Evolutionary conservation across 345 rosid genomes (phyloP), one percentile per base, ranked within the genome.

Genomic region (Hibiscus trionum): DNA sequence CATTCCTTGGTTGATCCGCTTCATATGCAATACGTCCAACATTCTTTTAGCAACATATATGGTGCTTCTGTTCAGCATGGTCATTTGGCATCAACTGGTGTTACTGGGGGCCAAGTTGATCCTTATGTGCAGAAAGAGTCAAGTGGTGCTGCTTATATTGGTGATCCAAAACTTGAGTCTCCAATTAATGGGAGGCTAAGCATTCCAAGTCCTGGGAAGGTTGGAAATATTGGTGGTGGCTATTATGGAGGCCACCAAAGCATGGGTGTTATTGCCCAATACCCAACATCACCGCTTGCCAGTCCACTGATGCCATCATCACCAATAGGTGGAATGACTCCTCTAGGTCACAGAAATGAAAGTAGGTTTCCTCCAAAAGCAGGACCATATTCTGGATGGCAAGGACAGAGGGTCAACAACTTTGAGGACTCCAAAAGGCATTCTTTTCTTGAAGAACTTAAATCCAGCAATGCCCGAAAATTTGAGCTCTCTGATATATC

Each of bases 401-500:
- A 88, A 86, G 88, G 91, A 69, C 90, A 78, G 76, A 87, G 90
- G 83, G 91, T 78, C 61, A 84, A 71, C 79, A 84, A 74, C 75
- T 77, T 77, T 65, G 90, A 87, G 76, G 93, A 93, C 69, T 61
- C 86, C 21, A 91, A 85, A 71, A 77, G 85, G 60, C 88, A 81
- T 86, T 86, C 89, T 61, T 93, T 91, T 83, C 96, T 93, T 16
- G 98, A 93, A 81, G 98, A 93, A 79, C 81, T 93, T 64, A 93
- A 89, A 83, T 87, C 96, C 76, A 86, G 90, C 76, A 88, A 86
- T 39, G 86, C 90, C 69, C 86, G 88, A 73, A 91, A 87, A 80
- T 88, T 93, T 81, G 96, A 93, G 81, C 84, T 93, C 50, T 84
- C 93, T 47, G 96, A 89, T 78, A 91, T 93, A 68, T 80, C 86